Conservation (phyloP, 441 rosid genomes). For the Arabidopsis lyrata region DNA sequence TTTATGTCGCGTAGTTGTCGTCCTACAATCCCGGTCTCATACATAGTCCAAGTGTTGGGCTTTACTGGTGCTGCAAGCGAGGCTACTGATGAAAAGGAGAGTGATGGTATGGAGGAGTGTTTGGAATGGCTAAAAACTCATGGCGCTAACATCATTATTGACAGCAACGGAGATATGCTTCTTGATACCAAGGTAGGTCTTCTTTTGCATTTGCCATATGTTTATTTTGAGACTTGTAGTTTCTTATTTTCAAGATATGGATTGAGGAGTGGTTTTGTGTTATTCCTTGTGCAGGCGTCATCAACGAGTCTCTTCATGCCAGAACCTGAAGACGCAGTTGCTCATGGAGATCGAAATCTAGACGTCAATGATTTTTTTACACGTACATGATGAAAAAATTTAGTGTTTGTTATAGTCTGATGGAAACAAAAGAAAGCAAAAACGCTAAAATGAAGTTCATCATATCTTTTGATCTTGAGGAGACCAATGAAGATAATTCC, state of each 20-base stretch:
- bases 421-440: background rate
- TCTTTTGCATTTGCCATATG: slow-evolving; percentile 16
- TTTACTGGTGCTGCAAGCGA: slow-evolving; percentile 56
- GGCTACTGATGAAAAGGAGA: slow-evolving; percentile 61
- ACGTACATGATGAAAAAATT: slow-evolving; percentile 54
- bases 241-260: slow-evolving; percentile 4
- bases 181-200: slow-evolving; percentile 83
- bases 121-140: slow-evolving; percentile 92
- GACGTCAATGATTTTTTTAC: slow-evolving; percentile 93
- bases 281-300: slow-evolving; percentile 67
- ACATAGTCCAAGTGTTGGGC: slow-evolving; percentile 78
- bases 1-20: slow-evolving; percentile 94
- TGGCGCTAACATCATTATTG: slow-evolving; percentile 75
- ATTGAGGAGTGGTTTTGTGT: slow-evolving; percentile 17
- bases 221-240: background rate
- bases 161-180: slow-evolving; percentile 74
- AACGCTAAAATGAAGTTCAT: slow-evolving; percentile 29
- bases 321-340: slow-evolving; percentile 95
- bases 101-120: slow-evolving; percentile 72
- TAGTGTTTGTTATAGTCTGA: slow-evolving; percentile 40
- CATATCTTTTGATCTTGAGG: slow-evolving; percentile 29
- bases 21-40: slow-evolving; percentile 82
- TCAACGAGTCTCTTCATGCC: slow-evolving; percentile 85
- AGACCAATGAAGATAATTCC: slow-evolving; percentile 24
- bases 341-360: slow-evolving; percentile 91